Conservation (phyloP, 2,329 filamentous ascomycete species). For the Chaetomiaceae sp. region DNA sequence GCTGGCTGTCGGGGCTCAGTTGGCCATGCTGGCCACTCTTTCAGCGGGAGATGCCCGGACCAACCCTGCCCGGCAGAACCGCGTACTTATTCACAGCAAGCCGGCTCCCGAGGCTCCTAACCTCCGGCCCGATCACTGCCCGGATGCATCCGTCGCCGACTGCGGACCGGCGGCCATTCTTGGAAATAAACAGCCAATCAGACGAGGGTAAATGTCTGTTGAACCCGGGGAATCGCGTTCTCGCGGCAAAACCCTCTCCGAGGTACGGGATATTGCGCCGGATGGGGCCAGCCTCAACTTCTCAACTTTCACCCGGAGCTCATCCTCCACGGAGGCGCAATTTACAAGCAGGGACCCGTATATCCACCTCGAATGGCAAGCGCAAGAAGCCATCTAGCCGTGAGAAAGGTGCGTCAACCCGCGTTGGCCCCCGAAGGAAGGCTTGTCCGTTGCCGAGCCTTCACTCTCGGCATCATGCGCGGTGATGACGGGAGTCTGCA, state of each 20-base stretch:
- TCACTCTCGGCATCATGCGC: not conserved
- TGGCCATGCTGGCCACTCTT: not conserved
- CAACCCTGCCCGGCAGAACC: not conserved
- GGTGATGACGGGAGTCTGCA: constrained; percentile 13
- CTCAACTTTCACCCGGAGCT: too few relatives aligned
- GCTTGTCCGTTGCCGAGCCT: not conserved
- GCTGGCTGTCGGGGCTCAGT: not conserved
- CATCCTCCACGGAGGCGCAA: too few relatives aligned
- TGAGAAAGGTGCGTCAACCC: not conserved
- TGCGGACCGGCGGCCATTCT: not conserved
- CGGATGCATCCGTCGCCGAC: not conserved
- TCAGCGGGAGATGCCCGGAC: not conserved
- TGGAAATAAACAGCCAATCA: constrained; percentile 4
- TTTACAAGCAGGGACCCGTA: too few relatives aligned
- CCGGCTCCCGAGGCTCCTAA: not conserved
- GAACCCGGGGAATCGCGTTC: not conserved
- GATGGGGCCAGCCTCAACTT: too few relatives aligned
- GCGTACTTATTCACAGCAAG: not conserved
- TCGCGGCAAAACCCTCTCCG: not conserved
- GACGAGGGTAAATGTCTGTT: not conserved
- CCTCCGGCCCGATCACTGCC: not conserved
- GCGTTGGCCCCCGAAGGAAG: not conserved
- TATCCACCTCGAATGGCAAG: constrained; percentile 6
- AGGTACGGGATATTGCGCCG: not conserved
- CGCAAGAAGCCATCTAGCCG: not conserved